A percentile compares a stretch with the other conserved stretches of the same genome.
These are phyloP conservation scores for Penicillium rolfsii DNA, from an alignment of 2,329 filamentous ascomycete species.

Conservation along the genomic window DNA sequence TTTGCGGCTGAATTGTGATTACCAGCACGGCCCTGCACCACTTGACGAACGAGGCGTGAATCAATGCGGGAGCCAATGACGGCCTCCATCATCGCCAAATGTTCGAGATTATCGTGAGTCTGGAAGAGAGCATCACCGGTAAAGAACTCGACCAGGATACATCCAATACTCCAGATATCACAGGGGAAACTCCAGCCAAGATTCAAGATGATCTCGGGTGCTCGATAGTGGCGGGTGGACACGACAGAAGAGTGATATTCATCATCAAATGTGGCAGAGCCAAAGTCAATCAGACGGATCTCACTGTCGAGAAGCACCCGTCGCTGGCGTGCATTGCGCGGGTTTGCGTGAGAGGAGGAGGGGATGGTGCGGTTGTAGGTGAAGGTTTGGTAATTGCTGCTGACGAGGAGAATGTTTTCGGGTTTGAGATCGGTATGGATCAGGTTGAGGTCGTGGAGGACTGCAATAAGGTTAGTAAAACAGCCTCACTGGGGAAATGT, in stretches of 20 bases:
- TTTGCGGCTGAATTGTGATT: slow-evolving; percentile 59
- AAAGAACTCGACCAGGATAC: slow-evolving; percentile 70
- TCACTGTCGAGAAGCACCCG: slow-evolving; percentile 67
- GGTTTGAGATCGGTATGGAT: slow-evolving; percentile 84
- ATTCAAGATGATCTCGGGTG: slow-evolving; percentile 69
- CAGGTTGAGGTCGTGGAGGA: slow-evolving; percentile 93
- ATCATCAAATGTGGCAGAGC: slow-evolving; percentile 69
- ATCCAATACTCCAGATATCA: slow-evolving; percentile 71
- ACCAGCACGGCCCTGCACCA: slow-evolving; percentile 52
- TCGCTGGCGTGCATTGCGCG: slow-evolving; percentile 62
- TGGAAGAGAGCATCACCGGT: slow-evolving; percentile 70
- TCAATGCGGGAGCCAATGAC: slow-evolving; percentile 63
- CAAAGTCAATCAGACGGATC: slow-evolving; percentile 69
- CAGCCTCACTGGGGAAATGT: neutral
- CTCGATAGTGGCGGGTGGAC: slow-evolving; percentile 67
- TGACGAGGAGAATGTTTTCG: slow-evolving; percentile 69
- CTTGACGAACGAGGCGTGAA: slow-evolving; percentile 57
- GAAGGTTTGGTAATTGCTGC: slow-evolving; percentile 68
- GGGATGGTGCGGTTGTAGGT: slow-evolving; percentile 70
- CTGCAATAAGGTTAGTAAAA: slow-evolving; percentile 53
- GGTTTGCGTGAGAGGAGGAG: slow-evolving; percentile 63
- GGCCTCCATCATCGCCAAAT: slow-evolving; percentile 71
- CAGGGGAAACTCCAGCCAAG: slow-evolving; percentile 70
- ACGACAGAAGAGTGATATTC: slow-evolving; percentile 71
- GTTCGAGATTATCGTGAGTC: slow-evolving; percentile 69